Evolutionary conservation across 202 grass and related monocot species (phyloP).

Genomic region (Saccharum hybrid): DNA sequence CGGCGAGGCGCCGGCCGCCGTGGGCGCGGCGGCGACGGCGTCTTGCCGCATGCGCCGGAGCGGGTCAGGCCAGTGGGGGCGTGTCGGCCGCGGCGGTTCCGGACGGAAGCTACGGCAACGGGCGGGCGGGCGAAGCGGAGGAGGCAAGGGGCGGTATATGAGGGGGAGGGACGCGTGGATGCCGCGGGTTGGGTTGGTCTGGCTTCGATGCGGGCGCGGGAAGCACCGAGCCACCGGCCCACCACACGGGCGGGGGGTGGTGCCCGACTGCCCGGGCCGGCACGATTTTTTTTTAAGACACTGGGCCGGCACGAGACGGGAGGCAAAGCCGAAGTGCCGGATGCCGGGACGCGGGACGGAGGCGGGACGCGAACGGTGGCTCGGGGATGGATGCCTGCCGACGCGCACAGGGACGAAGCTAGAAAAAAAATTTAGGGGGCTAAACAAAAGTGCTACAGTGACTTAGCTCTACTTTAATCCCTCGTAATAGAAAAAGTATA

Average conservation of each 20-base stretch:
- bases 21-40: conserved; percentile 32
- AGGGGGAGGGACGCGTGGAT: background rate
- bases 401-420: too few relatives aligned
- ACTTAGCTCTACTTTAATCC: too few relatives aligned
- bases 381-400: too few relatives aligned
- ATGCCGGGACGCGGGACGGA: too few relatives aligned
- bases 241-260: background rate
- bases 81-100: conserved; percentile 8
- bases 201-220: background rate
- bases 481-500: too few relatives aligned
- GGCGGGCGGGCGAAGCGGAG: background rate
- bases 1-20: conserved; percentile 37
- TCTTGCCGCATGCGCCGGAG: conserved; percentile 40
- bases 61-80: background rate
- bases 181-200: background rate
- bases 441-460: too few relatives aligned
- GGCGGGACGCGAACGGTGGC: too few relatives aligned
- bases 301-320: too few relatives aligned
- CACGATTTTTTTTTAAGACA: too few relatives aligned
- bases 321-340: too few relatives aligned
- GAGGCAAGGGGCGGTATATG: background rate
- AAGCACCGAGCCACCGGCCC: conserved; percentile 1
- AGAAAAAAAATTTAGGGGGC: too few relatives aligned
- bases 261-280: too few relatives aligned
- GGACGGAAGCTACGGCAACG: conserved; percentile 13